Evolutionary conservation across 768 basidiomycete genomes (phyloP).

Genomic region (Rhizopogon roseolus): DNA sequence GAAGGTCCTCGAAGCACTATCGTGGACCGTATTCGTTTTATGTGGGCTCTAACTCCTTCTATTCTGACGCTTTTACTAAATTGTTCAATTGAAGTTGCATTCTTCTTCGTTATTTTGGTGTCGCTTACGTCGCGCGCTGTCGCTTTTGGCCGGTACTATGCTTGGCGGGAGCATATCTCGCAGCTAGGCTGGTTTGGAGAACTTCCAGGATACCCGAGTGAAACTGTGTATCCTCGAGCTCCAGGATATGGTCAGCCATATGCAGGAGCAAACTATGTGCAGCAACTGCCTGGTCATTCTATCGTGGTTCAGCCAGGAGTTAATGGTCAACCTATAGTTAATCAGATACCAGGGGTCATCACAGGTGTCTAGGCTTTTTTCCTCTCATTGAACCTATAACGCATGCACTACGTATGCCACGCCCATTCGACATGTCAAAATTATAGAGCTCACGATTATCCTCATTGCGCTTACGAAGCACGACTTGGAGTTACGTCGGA

Average conservation of each 20-base stretch:
- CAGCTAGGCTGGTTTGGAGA: slow-evolving; percentile 79
- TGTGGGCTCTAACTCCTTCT: slow-evolving; percentile 27
- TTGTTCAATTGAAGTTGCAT: slow-evolving; percentile 25
- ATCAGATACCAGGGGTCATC: slow-evolving; percentile 45
- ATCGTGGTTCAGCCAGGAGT: slow-evolving; percentile 64
- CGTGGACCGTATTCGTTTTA: slow-evolving; percentile 65
- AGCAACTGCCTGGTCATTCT: slow-evolving; percentile 55
- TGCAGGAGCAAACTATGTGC: slow-evolving; percentile 33
- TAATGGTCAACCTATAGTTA: slow-evolving; percentile 56
- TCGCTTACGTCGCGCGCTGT: slow-evolving; percentile 42
- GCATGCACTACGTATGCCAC: background rate
- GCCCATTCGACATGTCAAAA: background rate
- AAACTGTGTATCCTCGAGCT: slow-evolving; percentile 17
- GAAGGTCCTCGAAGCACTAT: slow-evolving; percentile 75
- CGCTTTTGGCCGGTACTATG: slow-evolving; percentile 28
- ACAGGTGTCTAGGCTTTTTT: slow-evolving; percentile 9
- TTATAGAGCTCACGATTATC: background rate
- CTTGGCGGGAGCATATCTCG: slow-evolving; percentile 32
- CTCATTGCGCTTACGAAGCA: background rate
- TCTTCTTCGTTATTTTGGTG: slow-evolving; percentile 54
- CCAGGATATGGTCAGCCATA: slow-evolving; percentile 23
- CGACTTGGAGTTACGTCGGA: background rate
- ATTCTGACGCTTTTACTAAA: background rate
- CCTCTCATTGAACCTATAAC: background rate
- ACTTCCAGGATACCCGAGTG: slow-evolving; percentile 50